phyloP scores from a whole-genome alignment of 805 yeast genomes.

The Brettanomyces custersianus region DNA sequence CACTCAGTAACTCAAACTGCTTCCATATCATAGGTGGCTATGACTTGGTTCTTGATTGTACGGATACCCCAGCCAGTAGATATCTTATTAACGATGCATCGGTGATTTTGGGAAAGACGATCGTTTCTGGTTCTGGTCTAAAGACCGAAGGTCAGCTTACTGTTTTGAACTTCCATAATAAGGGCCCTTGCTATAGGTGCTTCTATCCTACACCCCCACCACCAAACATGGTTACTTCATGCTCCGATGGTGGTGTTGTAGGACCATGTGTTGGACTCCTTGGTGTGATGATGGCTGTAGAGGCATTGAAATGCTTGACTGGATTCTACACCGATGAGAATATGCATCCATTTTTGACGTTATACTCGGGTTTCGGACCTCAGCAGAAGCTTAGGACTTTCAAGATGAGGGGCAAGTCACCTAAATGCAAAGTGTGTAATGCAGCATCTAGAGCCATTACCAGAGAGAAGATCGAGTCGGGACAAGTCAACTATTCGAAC shows the following conservation, averaged over 20 bases:
- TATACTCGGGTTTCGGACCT: slow-evolving; percentile 56
- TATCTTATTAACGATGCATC: slow-evolving; percentile 82
- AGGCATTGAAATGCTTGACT: slow-evolving; percentile 66
- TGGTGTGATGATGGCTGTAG: slow-evolving; percentile 85
- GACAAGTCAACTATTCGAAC: slow-evolving; percentile 49
- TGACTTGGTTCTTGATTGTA: slow-evolving; percentile 83
- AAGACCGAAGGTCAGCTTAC: slow-evolving; percentile 86
- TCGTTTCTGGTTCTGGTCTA: slow-evolving; percentile 88
- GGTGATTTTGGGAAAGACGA: slow-evolving; percentile 56
- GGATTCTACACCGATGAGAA: slow-evolving; percentile 42
- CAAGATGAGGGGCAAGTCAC: slow-evolving; percentile 66
- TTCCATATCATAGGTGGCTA: slow-evolving; percentile 52
- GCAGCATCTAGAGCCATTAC: slow-evolving; percentile 35
- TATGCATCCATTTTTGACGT: slow-evolving; percentile 60
- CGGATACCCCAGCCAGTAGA: slow-evolving; percentile 85
- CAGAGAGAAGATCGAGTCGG: slow-evolving; percentile 32
- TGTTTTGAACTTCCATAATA: slow-evolving; percentile 52
- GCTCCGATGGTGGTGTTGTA: slow-evolving; percentile 88
- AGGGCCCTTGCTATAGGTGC: slow-evolving; percentile 93
- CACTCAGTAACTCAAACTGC: slow-evolving; percentile 49
- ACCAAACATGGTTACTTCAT: slow-evolving; percentile 70
- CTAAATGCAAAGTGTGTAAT: slow-evolving; percentile 51
- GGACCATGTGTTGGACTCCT: slow-evolving; percentile 95
- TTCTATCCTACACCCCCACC: slow-evolving; percentile 88
- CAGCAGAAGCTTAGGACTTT: slow-evolving; percentile 60